Base-by-base conservation (phyloP, 768 basidiomycete genomes). In the Ramaria sp. region DNA sequence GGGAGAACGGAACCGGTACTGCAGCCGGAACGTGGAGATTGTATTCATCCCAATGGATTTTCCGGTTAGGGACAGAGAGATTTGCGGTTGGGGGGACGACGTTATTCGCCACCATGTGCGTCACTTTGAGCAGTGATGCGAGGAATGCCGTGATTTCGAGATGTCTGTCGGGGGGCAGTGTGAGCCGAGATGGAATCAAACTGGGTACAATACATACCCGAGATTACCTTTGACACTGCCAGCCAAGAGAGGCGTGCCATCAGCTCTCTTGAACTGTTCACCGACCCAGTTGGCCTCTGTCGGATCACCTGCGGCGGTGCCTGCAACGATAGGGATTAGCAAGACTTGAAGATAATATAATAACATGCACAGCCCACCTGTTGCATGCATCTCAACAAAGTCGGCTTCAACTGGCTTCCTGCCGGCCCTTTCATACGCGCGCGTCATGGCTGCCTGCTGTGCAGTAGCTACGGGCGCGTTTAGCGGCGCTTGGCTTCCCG, bases 211-310 rank as follows among this genome's bases (percentile, higher is more conserved):
- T 17, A 59, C 70, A 20, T 55, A 75, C 73, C 76, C 76, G 22
- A 76, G 67, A 59, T 78, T 77, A 38, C 74, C 74, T 59, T 77
- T 78, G 4, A 77, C 70, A 55, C 73, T 75, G 2, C 76, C 76
- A 10, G 76, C 64, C 7, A 72, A 31, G 3, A 75, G 60, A 2
- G 71, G 70, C 7, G 22, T 22, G 39, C 45, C 43, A 7, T 68
- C 67, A 12, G 63, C 61, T 10, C 69, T 62, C 52, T 62, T 60
- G 59, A 74, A 75, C 17, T 64, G 47, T 34, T 65, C 65, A 0
- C 77, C 77, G 20, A 75, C 74, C 66, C 73, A 75, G 55, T 78
- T 79, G 10, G 73, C 73, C 61, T 80, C 78, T 1, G 71, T 74
- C 1, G 78, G 77, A 59, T 80, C 78, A 0, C 77, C 78, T 31